Evolutionary conservation across 257 asterid genomes (phyloP).

Genomic region (Asclepias syriaca): DNA sequence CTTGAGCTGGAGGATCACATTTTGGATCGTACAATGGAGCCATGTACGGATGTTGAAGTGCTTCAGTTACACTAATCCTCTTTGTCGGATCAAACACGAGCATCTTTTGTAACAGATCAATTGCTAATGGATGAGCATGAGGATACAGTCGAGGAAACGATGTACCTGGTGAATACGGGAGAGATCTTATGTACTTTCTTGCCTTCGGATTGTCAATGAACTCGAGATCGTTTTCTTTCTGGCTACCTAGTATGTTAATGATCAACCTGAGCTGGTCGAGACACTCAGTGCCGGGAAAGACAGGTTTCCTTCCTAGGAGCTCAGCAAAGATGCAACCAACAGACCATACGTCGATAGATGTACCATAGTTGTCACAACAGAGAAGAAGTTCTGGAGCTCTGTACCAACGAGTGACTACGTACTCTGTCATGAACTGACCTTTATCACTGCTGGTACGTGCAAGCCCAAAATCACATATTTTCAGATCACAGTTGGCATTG

Average conservation of each 20-base stretch:
- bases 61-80: conserved; percentile 25
- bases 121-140: conserved; percentile 21
- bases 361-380: conserved; percentile 27
- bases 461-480: conserved; percentile 27
- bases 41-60: conserved; percentile 27
- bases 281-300: conserved; percentile 25
- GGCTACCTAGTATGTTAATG: conserved; percentile 26
- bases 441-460: conserved; percentile 24
- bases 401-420: conserved; percentile 29
- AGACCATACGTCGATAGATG: conserved; percentile 29
- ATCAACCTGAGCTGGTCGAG: conserved; percentile 27
- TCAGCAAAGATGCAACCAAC: conserved; percentile 29
- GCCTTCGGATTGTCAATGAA: conserved; percentile 28
- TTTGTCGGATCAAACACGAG: conserved; percentile 27
- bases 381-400: conserved; percentile 27
- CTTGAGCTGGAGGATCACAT: conserved; percentile 26
- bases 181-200: conserved; percentile 22
- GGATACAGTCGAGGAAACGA: conserved; percentile 22
- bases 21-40: conserved; percentile 22
- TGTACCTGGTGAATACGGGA: conserved; percentile 24
- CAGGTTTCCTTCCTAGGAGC: conserved; percentile 27
- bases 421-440: conserved; percentile 31
- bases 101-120: conserved; percentile 29
- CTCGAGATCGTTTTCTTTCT: conserved; percentile 19
- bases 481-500: conserved; percentile 27